phyloP scores from a whole-genome alignment of 257 asterid genomes.

The Ophiorrhiza pumila region DNA sequence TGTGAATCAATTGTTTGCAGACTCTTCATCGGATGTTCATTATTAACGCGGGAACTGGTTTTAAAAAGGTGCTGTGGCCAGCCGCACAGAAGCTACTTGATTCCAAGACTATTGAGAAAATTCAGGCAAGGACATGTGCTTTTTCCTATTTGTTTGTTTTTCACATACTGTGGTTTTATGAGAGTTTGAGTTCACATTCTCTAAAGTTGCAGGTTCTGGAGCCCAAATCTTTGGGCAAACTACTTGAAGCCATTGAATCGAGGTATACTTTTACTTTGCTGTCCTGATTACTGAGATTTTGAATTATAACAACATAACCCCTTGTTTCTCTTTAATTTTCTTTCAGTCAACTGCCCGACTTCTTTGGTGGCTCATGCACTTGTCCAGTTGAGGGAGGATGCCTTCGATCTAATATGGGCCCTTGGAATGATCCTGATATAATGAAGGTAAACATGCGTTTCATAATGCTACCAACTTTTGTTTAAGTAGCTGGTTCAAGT shows the following conservation, averaged over 20 bases:
- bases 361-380: slow-evolving; percentile 87
- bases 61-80: slow-evolving; percentile 93
- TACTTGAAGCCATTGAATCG: slow-evolving; percentile 70
- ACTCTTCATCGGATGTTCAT: slow-evolving; percentile 83
- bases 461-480: background rate
- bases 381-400: slow-evolving; percentile 88
- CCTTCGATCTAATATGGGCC: slow-evolving; percentile 85
- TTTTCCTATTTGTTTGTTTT: background rate
- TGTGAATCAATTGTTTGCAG: slow-evolving; percentile 39
- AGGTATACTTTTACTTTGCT: slow-evolving; percentile 46
- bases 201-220: slow-evolving; percentile 62
- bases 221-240: slow-evolving; percentile 68
- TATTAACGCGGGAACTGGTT: slow-evolving; percentile 91
- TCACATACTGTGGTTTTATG: slow-evolving; percentile 10
- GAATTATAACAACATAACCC: slow-evolving; percentile 22
- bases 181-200: slow-evolving; percentile 19
- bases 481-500: background rate
- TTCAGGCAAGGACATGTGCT: slow-evolving; percentile 48
- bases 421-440: slow-evolving; percentile 92
- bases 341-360: slow-evolving; percentile 84
- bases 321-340: slow-evolving; percentile 12
- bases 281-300: slow-evolving; percentile 3
- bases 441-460: slow-evolving; percentile 53
- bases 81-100: slow-evolving; percentile 89
- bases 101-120: slow-evolving; percentile 71